Percentiles rank a stretch among this genome's conserved stretches.
Conservation (phyloP, 148 eudicot species). For the Oxyria digyna region DNA sequence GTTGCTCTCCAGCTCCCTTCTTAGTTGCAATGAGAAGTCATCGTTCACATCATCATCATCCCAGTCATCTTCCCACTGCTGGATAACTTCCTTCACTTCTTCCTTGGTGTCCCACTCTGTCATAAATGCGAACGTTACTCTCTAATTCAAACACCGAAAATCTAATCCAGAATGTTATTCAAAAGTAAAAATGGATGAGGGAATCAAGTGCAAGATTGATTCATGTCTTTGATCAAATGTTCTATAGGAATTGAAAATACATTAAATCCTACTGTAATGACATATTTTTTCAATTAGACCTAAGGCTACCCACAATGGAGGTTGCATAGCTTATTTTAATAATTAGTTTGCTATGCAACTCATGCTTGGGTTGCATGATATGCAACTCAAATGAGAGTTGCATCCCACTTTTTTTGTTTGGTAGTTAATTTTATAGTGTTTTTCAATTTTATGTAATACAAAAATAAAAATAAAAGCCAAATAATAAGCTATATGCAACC, state of each 20-base stretch:
- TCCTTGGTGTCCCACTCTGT: conserved; percentile 72
- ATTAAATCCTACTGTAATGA: background rate
- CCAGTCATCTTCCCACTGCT: conserved; percentile 96
- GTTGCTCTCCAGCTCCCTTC: conserved; percentile 57
- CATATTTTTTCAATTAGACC: background rate
- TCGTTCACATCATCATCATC: conserved; percentile 85
- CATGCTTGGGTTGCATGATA: too few relatives aligned
- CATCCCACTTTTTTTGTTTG: too few relatives aligned
- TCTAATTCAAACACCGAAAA: background rate
- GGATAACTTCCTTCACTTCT: conserved; percentile 72
- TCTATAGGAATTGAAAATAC: too few relatives aligned
- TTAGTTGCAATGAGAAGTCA: conserved; percentile 75
- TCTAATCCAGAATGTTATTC: background rate
- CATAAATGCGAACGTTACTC: background rate
- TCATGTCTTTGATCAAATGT: background rate
- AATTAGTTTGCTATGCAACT: too few relatives aligned
- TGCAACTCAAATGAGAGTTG: too few relatives aligned
- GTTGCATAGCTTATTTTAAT: too few relatives aligned
- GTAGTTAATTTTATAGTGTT: too few relatives aligned
- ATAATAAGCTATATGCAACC: too few relatives aligned
- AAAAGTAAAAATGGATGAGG: background rate
- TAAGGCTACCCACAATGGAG: too few relatives aligned
- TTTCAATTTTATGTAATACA: too few relatives aligned
- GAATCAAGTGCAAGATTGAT: background rate
- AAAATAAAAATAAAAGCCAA: too few relatives aligned